A percentile compares a stretch with the other conserved stretches of the same genome.
Conservation (phyloP, 2,329 filamentous ascomycete genomes). For the Cladobotryum mycophilum region DNA sequence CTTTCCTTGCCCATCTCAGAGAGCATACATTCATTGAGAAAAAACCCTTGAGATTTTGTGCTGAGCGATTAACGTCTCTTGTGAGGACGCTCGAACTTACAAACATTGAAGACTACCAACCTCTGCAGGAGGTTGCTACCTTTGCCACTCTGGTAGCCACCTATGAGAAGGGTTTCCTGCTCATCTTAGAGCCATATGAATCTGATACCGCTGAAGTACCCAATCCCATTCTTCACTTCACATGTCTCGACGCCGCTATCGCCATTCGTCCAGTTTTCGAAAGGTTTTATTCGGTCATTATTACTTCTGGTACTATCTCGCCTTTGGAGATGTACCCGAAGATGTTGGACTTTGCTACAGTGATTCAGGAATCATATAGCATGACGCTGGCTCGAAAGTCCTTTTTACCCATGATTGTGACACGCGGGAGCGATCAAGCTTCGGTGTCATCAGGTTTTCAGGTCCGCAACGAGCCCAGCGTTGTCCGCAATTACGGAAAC, state of each 20-base stretch:
- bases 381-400: constrained; percentile 93
- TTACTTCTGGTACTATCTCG: constrained; percentile 95
- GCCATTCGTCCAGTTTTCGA: constrained; percentile 98
- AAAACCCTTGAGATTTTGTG: constrained; percentile 90
- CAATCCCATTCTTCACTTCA: constrained; percentile 95
- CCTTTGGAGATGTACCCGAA: constrained; percentile 98
- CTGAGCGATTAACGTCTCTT: constrained; percentile 87
- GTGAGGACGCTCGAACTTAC: constrained; percentile 92
- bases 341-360: constrained; percentile 89
- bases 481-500: constrained; percentile 95
- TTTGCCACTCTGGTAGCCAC: constrained; percentile 95
- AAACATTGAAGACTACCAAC: constrained; percentile 96
- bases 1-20: constrained; percentile 85
- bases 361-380: constrained; percentile 92
- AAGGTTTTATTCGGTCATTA: constrained; percentile 94
- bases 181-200: constrained; percentile 96
- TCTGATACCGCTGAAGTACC: constrained; percentile 92
- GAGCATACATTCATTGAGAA: constrained; percentile 97
- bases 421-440: constrained; percentile 87
- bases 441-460: constrained; percentile 91
- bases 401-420: constrained; percentile 98
- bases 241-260: constrained; percentile 93
- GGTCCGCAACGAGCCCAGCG: constrained; percentile 88
- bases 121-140: constrained; percentile 92
- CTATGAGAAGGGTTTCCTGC: constrained; percentile 90